phyloP scores from a whole-genome alignment of 208 protist genomes.

The Herpetomonas tarakana region DNA sequence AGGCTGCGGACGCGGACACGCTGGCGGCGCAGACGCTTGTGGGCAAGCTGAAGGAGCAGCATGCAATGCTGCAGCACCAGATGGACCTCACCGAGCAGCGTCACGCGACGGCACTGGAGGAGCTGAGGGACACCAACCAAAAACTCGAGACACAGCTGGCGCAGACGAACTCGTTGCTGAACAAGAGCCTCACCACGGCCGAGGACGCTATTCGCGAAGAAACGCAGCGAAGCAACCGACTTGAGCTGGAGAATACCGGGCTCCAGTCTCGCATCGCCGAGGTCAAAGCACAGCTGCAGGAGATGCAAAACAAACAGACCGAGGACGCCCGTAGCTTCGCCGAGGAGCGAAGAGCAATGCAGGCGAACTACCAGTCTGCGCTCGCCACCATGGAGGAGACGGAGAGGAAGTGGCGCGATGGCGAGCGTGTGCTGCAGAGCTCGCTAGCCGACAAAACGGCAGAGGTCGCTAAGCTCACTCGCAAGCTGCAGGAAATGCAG shows the following conservation, averaged over 20 bases:
- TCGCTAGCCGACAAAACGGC: slow-evolving; percentile 18
- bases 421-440: slow-evolving; percentile 33
- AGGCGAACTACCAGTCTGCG: slow-evolving; percentile 23
- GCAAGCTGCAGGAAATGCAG: slow-evolving; percentile 12
- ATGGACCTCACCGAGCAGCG: slow-evolving; percentile 27
- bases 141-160: slow-evolving; percentile 28
- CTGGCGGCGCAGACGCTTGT: slow-evolving; percentile 15
- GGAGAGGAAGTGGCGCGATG: slow-evolving; percentile 11
- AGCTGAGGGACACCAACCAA: slow-evolving; percentile 21
- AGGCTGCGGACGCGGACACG: slow-evolving; percentile 26
- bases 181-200: slow-evolving; percentile 35
- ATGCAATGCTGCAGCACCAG: slow-evolving; percentile 30
- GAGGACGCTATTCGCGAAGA: slow-evolving; percentile 62
- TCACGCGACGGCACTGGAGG: slow-evolving; percentile 21
- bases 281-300: slow-evolving; percentile 53
- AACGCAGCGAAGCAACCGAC: slow-evolving; percentile 21
- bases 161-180: slow-evolving; percentile 31
- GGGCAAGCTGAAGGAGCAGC: slow-evolving; percentile 24
- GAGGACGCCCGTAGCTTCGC: slow-evolving; percentile 43
- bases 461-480: slow-evolving; percentile 16
- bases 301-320: slow-evolving; percentile 26
- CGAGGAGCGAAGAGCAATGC: slow-evolving; percentile 37
- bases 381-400: slow-evolving; percentile 18
- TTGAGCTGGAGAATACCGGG: slow-evolving; percentile 59
- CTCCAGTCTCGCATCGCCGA: slow-evolving; percentile 61